A percentile compares a stretch with the other conserved stretches of the same genome.
These are phyloP conservation scores for Aspergillus cavernicola DNA, from an alignment of 495 filamentous ascomycete species.

Conservation along the genomic window DNA sequence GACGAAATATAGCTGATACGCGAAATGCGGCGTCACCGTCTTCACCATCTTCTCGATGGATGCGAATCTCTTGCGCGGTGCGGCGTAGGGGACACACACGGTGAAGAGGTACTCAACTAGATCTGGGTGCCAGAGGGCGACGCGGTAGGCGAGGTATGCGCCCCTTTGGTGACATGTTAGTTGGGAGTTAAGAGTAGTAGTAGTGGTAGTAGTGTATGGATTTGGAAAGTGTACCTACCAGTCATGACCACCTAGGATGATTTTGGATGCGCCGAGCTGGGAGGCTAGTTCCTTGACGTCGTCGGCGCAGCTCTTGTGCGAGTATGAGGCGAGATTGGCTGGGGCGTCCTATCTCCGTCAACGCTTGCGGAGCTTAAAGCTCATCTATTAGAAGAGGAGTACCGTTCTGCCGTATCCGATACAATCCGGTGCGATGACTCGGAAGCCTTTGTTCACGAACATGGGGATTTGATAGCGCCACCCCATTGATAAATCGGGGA, in stretches of 20 bases:
- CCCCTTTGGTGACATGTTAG: constrained; percentile 34
- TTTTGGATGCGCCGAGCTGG: constrained; percentile 52
- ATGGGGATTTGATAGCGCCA: constrained; percentile 84
- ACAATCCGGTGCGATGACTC: constrained; percentile 74
- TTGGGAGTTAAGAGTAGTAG: too few relatives aligned
- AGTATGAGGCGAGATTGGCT: constrained; percentile 54
- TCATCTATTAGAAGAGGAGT: too few relatives aligned
- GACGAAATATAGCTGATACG: constrained; percentile 77
- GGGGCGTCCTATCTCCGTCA: constrained; percentile 52
- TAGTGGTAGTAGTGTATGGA: too few relatives aligned
- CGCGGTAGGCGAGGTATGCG: constrained; percentile 55
- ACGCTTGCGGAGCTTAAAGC: not conserved
- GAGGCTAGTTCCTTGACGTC: constrained; percentile 64
- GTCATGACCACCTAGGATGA: constrained; percentile 82
- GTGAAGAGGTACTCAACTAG: constrained; percentile 69
- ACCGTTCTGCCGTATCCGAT: constrained; percentile 79
- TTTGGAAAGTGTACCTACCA: too few relatives aligned
- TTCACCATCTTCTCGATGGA: constrained; percentile 53
- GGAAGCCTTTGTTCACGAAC: constrained; percentile 62
- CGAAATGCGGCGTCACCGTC: constrained; percentile 64
- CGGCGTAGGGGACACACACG: constrained; percentile 70
- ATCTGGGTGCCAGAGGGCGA: constrained; percentile 67
- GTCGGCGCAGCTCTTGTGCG: constrained; percentile 62
- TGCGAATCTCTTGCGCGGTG: constrained; percentile 46
- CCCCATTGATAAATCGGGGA: constrained; percentile 64